A percentile compares a stretch with the other conserved stretches of the same genome.
Conservation (phyloP, 176 grass and related monocot species). For the Carex myosuroides region DNA sequence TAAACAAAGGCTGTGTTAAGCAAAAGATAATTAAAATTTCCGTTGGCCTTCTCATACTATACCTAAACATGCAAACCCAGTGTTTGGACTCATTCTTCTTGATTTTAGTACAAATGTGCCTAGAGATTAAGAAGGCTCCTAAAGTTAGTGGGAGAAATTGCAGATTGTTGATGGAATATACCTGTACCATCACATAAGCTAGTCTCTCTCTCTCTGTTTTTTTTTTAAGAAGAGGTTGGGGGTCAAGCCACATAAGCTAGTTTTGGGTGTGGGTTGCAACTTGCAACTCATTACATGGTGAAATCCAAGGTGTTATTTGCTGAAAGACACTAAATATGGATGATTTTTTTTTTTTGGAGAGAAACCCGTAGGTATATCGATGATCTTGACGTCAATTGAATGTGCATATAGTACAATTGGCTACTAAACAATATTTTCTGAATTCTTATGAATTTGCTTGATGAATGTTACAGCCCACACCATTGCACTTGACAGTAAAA, state of each 20-base stretch:
- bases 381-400: not conserved
- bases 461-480: slow-evolving; percentile 63
- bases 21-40: not conserved
- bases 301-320: not conserved
- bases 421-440: not conserved
- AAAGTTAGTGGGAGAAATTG: not conserved
- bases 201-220: too few species aligned
- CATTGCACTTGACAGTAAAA: slow-evolving; percentile 71
- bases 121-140: not conserved
- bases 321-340: not conserved
- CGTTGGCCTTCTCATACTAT: not conserved
- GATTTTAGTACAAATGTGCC: not conserved
- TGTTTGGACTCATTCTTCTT: not conserved
- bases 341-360: too few species aligned
- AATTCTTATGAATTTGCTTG: not conserved
- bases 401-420: not conserved
- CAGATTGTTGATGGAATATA: not conserved
- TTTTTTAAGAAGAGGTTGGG: too few species aligned
- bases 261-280: not conserved
- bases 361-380: too few species aligned
- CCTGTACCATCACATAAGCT: not conserved
- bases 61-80: not conserved
- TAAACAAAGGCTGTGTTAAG: not conserved
- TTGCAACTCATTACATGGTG: not conserved
- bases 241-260: not conserved